phyloP scores from a whole-genome alignment of 805 yeast genomes.

The Saccharomycopsis capsularis region DNA sequence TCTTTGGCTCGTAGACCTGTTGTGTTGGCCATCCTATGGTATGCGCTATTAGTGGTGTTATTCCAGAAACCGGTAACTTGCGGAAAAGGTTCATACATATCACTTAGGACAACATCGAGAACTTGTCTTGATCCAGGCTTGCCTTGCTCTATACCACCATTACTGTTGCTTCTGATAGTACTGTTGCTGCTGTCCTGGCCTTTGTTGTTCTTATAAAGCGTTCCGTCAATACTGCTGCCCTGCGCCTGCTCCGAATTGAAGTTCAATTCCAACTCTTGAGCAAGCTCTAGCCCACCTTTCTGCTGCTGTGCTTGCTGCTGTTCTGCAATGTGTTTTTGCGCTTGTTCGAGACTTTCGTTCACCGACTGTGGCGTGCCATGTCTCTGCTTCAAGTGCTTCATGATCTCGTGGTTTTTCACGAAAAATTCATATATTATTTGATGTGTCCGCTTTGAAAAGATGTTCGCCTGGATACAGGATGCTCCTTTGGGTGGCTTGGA shows the following conservation, averaged over 20 bases:
- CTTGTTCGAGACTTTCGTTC: not conserved
- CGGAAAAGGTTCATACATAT: conserved; percentile 69
- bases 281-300: too few species aligned
- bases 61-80: conserved; percentile 46
- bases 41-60: conserved; percentile 70
- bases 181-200: too few species aligned
- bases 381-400: conserved; percentile 6
- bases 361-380: not conserved
- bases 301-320: conserved; percentile 1
- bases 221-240: too few species aligned
- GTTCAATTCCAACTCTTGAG: too few species aligned
- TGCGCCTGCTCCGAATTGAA: too few species aligned
- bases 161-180: not conserved
- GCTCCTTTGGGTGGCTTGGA: conserved; percentile 77
- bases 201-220: too few species aligned
- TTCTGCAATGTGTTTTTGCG: conserved; percentile 1
- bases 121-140: not conserved
- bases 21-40: conserved; percentile 89
- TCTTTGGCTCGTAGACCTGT: conserved; percentile 76
- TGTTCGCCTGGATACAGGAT: conserved; percentile 78
- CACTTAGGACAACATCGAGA: conserved; percentile 67
- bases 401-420: conserved; percentile 22
- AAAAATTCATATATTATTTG: conserved; percentile 46
- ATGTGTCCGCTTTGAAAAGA: conserved; percentile 63
- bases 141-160: too few species aligned